Evolutionary conservation across 202 grass and related monocot genomes (phyloP).

Genomic region (Elaeis oleifera): DNA sequence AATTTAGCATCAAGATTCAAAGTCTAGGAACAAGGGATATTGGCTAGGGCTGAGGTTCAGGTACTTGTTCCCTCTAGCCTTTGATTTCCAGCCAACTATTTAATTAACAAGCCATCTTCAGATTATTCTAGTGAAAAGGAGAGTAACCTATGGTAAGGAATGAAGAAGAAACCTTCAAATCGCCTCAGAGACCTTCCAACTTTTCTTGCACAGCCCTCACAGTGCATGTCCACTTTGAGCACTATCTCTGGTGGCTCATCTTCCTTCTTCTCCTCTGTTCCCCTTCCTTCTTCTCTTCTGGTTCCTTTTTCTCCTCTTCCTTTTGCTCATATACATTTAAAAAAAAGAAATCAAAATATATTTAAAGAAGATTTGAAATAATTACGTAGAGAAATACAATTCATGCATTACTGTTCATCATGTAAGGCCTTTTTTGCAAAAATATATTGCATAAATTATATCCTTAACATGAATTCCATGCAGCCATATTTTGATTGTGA

Average conservation of each 20-base stretch:
- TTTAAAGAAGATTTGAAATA: not conserved
- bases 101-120: too few species aligned
- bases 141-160: not conserved
- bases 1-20: too few species aligned
- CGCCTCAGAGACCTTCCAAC: not conserved
- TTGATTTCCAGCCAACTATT: too few species aligned
- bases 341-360: not conserved
- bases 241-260: not conserved
- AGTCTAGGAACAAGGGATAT: too few species aligned
- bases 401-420: not conserved
- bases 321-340: not conserved
- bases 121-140: too few species aligned
- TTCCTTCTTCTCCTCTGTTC: not conserved
- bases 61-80: too few species aligned
- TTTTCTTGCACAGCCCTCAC: not conserved
- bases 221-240: constrained; percentile 4
- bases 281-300: constrained; percentile 1
- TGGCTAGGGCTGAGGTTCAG: too few species aligned
- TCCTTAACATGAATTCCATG: too few species aligned
- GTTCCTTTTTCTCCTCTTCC: not conserved
- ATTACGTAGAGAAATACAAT: not conserved
- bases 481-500: too few species aligned
- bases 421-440: too few species aligned
- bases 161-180: not conserved
- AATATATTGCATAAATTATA: too few species aligned